Evolutionary conservation across 495 filamentous ascomycete species (phyloP), one percentile per base, ranked within the genome.

Genomic region (Extremus antarcticus): DNA sequence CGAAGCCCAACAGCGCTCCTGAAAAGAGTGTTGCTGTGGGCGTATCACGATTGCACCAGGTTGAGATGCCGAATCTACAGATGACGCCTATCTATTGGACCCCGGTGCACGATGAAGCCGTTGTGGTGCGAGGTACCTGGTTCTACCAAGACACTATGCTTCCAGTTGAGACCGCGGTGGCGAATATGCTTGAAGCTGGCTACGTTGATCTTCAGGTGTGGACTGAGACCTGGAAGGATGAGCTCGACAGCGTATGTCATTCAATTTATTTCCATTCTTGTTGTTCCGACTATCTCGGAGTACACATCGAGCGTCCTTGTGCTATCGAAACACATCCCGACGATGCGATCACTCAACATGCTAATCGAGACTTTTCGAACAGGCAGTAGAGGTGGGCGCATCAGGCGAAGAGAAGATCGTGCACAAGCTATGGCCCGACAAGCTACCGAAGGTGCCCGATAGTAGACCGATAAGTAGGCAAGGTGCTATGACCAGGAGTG

Each of bases 1-100:
- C 46, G 35, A 22, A 43, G 19, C 24, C 53, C 9, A 61, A 61
- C 66, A 15, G 57, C 53, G 17, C 61, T 7, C 46, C 46, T 23
- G 9, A 25, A 7, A 25, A 63, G 15, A 70, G 63, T 23, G 67
- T 73, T 2, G 61, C 69, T 4, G 70, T 73, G 0, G 70, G 70
- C 15, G 66, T 70, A 3, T 73, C 69, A 3, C 61, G 70, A 23
- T 54, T 73, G 23, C 70, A 73, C 51, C 58, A 70, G 53, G 69
- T 71, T 3, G 62, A 68, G 10, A 71, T 73, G 68, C 67, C 66
- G 25, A 49, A 62, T 40, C 47, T 68, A 24, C 50, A 62, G 13
- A 96, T 98, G 90, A 85, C 90, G 66, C 92, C 92, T 0, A 96
- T 97, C 40, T 98, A 98, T 63, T 98, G 92, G 92, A 89, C 83